Evolutionary conservation across 1,139 yeast species (phyloP), one percentile per base, ranked within the genome.

Genomic region (Lodderomyces parapsilosis): DNA sequence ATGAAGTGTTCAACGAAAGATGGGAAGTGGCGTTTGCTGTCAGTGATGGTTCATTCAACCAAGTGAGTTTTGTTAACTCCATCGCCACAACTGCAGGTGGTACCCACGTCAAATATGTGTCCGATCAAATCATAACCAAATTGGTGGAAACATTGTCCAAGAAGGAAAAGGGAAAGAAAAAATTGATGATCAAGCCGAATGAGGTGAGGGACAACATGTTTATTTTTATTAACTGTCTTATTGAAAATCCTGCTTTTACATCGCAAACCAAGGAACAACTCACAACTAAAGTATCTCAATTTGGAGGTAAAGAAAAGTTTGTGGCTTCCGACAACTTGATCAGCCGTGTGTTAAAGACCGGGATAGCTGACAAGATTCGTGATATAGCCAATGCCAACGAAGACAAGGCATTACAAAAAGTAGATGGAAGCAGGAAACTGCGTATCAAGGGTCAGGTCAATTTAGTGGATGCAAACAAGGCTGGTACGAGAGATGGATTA

Each of bases 21-120:
- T 94, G 99, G 99, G 99, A 94, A 63, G 66, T 93, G 48, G 99
- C 96, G 0, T 91, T 94, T 69, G 93, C 96, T 1, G 87, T 90
- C 1, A 87, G 97, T 40, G 96, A 91, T 57, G 94, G 94, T 4
- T 51, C 58, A 9, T 94, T 94, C 65, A 88, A 89, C 53, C 99
- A 94, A 62, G 95, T 94, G 35, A 90, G 98, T 40, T 94, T 94
- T 68, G 99, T 93, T 19, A 94, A 94, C 60, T 90, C 97, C 3
- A 94, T 94, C 59, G 99, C 99, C 0, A 94, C 99, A 0, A 93
- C 99, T 0, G 72, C 91, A 1, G 99, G 99, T 48, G 99, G 99
- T 53, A 87, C 99, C 0, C 99, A 94, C 62, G 95, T 91, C 33
- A 89, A 85, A 54, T 83, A 85, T 59, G 78, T 91, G 36, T 74